Base-by-base conservation (phyloP, 2,329 filamentous ascomycete species). In the Dactylellina haptotyla region DNA sequence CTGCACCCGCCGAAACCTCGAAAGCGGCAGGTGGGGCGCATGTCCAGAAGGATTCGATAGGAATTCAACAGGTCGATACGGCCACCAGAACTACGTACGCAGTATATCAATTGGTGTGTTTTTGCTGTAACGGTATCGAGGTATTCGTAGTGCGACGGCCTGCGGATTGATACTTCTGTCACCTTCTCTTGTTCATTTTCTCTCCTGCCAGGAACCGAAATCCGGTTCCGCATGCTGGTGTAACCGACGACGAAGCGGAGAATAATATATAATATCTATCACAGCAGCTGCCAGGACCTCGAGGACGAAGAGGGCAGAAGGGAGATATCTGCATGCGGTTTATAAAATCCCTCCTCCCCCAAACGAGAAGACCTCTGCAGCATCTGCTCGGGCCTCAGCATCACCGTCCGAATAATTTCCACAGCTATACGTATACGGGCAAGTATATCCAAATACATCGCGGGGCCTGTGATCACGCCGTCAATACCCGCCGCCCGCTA, bases 341-440 rank as follows among this genome's bases (percentile, higher is more conserved):
- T 71, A 71, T 71, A 71, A 71, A 71, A 58, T 64, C 58, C 58
- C 66, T 71, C 66, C 41, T 63, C 51, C 43, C 51, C 51, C 66
- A 30, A 32, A 43, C 53, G 1, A 28, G 41, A 46, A 3, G 14
- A 18, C 14, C 16, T 9, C 8, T 46, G 18, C 62, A 65, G 26
- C 37, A 28, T 23, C 61, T 46, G 10, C 46, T 54, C 25, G 18
- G 28, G 23, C 50, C 48, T 51, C 56, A 16, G 23, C 6, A n/a
- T 37, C 12, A 41, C 18, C 16, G 16, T 23, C 12, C 45, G 23
- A 48, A 20, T 20, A n/a, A 3, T 20, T n/a, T n/a, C n/a, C n/a
- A n/a, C n/a, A n/a, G n/a, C n/a, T n/a, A n/a, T n/a, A n/a, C n/a
- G n/a, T n/a, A n/a, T 20, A 20, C 25, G n/a, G 18, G n/a, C 39